Base-by-base conservation (phyloP, 495 filamentous ascomycete species). In the Talaromyces ruber region DNA sequence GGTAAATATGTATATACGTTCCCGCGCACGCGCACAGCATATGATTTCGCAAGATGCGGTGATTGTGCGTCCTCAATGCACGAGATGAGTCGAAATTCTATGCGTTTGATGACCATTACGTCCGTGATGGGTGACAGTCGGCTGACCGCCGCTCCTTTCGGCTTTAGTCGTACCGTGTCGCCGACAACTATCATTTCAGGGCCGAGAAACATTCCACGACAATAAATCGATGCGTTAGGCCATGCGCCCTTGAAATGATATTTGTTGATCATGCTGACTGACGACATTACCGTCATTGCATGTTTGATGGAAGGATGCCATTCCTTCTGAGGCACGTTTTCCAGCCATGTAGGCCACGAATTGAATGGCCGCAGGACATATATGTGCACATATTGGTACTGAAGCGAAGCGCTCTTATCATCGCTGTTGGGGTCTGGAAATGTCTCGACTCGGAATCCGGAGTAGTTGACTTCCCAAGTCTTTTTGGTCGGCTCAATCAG, bases 401-500 rank as follows among this genome's bases (percentile, higher is more conserved):
- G 81, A 54, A 79, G 69, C 2, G 79, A 80, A 26, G 75, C 74
- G 22, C 74, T 70, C 63, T 86, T 86, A 61, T 81, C 72, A n/a
- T 69, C 64, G 28, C 69, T 69, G 59, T 82, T 74, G 0, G 80
- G 80, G 47, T 84, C 68, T 0, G 84, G 78, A 2, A 82, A 70
- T 1, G 77, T 80, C 64, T 87, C 84, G 3, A 88, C 74, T 3
- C 84, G 81, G 56, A 84, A 84, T 0, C 85, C 84, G n/a, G 78
- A 79, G 51, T 80, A 74, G 62, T 75, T 82, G n/a, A 84, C 67
- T 5, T 61, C 69, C 32, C 62, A 66, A 39, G 75, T 60, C 61
- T 82, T 84, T 0, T 64, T 37, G 0, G 66, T 67, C 2, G 72
- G 71, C 25, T 67, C 59, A 9, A 75, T 65, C 4, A 84, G 70